Conservation (phyloP, 495 filamentous ascomycete genomes). For the Tuber melanosporum region DNA sequence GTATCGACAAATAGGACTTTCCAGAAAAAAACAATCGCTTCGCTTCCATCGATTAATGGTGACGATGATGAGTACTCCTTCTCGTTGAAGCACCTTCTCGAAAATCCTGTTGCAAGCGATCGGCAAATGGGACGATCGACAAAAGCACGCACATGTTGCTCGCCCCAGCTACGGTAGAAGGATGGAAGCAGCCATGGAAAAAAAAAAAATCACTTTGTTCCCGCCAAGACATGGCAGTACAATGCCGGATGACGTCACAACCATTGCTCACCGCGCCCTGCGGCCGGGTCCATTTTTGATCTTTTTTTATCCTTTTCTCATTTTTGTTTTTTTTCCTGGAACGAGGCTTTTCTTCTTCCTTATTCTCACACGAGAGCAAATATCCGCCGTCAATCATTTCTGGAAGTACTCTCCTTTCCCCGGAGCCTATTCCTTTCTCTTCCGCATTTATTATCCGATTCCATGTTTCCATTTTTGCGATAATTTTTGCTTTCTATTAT, state of each 20-base stretch:
- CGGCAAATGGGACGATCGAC: constrained; percentile 10
- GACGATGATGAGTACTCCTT: not conserved
- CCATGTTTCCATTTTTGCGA: not conserved
- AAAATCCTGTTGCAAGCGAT: not conserved
- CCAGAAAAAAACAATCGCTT: not conserved
- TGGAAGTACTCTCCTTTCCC: not conserved
- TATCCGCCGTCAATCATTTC: not conserved
- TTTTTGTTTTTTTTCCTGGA: constrained; percentile 9
- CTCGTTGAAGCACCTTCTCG: not conserved
- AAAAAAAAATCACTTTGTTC: not conserved
- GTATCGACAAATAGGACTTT: constrained; percentile 29
- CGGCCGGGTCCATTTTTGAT: constrained; percentile 7
- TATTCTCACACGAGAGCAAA: not conserved
- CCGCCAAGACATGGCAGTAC: constrained; percentile 19
- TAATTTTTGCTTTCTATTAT: not conserved
- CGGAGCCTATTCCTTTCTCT: not conserved
- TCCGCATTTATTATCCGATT: not conserved
- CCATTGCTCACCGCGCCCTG: constrained; percentile 16
- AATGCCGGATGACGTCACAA: constrained; percentile 22
- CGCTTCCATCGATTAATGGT: not conserved
- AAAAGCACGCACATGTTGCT: constrained; percentile 22
- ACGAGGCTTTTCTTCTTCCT: not conserved
- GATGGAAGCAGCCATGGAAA: constrained; percentile 24
- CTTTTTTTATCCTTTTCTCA: constrained; percentile 15
- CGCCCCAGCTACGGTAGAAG: constrained; percentile 21